Conservation (phyloP, 805 yeast species). For the Limtongozyma cylindracea region DNA sequence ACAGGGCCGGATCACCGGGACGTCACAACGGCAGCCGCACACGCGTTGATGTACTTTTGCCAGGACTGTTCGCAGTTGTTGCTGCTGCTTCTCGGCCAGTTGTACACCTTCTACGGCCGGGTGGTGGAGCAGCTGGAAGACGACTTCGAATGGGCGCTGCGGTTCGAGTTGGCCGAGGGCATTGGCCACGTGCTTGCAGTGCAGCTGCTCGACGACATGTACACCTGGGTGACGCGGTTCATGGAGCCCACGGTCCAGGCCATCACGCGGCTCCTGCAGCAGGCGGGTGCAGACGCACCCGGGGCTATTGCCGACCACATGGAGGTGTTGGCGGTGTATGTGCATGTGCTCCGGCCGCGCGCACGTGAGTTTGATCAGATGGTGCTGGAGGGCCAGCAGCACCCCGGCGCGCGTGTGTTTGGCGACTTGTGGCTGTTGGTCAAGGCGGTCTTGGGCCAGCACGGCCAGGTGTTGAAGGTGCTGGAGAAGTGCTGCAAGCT, state of each 20-base stretch:
- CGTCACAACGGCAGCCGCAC: slow-evolving; percentile 68
- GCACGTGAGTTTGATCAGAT: too few relatives aligned
- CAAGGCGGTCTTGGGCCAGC: slow-evolving; percentile 18
- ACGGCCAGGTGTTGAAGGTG: slow-evolving; percentile 32
- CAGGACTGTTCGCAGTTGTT: slow-evolving; percentile 61
- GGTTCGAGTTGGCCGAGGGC: slow-evolving; percentile 72
- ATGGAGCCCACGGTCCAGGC: slow-evolving; percentile 32
- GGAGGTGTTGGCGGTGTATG: too few relatives aligned
- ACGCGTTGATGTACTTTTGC: slow-evolving; percentile 84
- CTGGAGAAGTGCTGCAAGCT: slow-evolving; percentile 58
- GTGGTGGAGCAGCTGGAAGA: slow-evolving; percentile 17
- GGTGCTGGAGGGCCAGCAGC: too few relatives aligned
- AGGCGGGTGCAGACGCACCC: slow-evolving; percentile 28
- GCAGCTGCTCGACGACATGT: slow-evolving; percentile 26
- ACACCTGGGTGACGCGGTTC: slow-evolving; percentile 31
- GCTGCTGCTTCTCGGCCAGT: slow-evolving; percentile 43
- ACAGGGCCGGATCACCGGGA: slow-evolving; percentile 7
- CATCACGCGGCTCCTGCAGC: slow-evolving; percentile 23
- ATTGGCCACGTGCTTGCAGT: slow-evolving; percentile 47
- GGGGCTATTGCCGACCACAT: too few relatives aligned
- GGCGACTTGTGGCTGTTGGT: slow-evolving; percentile 36
- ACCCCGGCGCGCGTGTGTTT: slow-evolving; percentile 28
- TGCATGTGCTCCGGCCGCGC: too few relatives aligned
- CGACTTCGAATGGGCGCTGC: slow-evolving; percentile 36
- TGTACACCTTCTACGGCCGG: slow-evolving; percentile 55